Evolutionary conservation across 2,329 filamentous ascomycete genomes (phyloP).

Genomic region (Diaporthe helianthi): DNA sequence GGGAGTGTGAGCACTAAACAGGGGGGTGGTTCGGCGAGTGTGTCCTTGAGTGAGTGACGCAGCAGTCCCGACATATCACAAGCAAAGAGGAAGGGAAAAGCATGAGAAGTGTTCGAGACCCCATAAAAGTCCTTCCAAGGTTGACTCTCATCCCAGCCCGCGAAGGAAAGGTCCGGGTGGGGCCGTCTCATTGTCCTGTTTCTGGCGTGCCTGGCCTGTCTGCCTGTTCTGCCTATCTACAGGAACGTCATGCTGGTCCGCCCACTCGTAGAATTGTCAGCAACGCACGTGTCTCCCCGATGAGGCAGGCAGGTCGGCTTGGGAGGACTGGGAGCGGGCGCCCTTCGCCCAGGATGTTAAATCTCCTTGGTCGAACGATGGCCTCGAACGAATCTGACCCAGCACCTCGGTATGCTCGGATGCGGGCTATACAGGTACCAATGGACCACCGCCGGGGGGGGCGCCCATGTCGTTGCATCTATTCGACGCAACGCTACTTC

Average conservation of each 20-base stretch:
- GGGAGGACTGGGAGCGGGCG: background rate
- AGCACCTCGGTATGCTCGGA: constrained; percentile 16
- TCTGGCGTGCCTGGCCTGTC: background rate
- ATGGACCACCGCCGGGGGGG: background rate
- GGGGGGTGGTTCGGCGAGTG: background rate
- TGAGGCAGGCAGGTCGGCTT: constrained; percentile 10
- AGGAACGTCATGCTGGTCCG: constrained; percentile 17
- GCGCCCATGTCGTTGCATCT: constrained; percentile 1
- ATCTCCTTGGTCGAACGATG: background rate
- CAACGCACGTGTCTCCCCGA: background rate
- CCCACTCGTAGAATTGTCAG: background rate
- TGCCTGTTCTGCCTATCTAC: background rate
- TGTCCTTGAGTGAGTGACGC: constrained; percentile 13
- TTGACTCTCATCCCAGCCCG: background rate
- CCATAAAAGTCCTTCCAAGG: background rate
- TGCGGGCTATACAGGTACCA: background rate
- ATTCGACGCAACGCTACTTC: constrained; percentile 17
- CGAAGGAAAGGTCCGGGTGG: background rate
- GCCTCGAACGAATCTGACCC: constrained; percentile 4
- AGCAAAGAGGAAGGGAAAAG: background rate
- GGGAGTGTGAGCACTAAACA: constrained; percentile 9
- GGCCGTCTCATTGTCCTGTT: background rate
- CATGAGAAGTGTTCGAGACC: background rate
- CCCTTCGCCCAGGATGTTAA: background rate
- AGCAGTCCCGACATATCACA: constrained; percentile 2